phyloP scores from a whole-genome alignment of 2,329 filamentous ascomycete species.

The Verticillium klebahnii region DNA sequence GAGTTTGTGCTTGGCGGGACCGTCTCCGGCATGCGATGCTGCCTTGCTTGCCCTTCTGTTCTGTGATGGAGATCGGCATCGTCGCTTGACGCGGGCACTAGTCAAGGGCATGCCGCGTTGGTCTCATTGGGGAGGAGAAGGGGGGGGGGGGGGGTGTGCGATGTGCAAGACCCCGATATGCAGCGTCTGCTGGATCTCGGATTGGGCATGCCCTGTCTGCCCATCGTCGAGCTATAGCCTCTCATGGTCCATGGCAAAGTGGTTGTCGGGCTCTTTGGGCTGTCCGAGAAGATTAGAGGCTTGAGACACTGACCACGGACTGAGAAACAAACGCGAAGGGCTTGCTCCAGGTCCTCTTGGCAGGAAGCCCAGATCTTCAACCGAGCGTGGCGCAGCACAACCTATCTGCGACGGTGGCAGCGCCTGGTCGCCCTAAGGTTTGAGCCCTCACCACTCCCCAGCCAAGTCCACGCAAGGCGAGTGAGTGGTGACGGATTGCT shows the following conservation, averaged over 20 bases:
- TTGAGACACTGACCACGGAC: not conserved
- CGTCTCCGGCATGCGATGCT: not conserved
- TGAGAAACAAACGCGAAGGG: not conserved
- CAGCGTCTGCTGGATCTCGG: not conserved
- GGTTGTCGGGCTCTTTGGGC: not conserved
- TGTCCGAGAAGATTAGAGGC: not conserved
- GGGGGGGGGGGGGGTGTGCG: too few relatives aligned
- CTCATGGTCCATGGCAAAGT: not conserved
- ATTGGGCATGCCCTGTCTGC: not conserved
- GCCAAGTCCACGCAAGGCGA: not conserved
- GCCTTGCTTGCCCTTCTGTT: not conserved
- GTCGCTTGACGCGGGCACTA: not conserved
- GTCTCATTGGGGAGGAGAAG: too few relatives aligned
- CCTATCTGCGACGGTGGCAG: not conserved
- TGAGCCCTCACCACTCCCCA: not conserved
- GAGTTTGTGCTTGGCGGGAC: not conserved
- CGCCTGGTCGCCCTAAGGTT: not conserved
- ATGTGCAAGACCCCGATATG: too few relatives aligned
- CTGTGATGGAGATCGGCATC: not conserved
- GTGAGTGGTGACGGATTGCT: not conserved
- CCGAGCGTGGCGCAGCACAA: not conserved
- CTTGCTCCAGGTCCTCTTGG: not conserved
- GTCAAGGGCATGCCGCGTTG: not conserved
- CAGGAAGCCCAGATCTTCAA: not conserved
- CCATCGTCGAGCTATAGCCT: not conserved